Evolutionary conservation across 257 asterid genomes (phyloP), one percentile per base, ranked within the genome.

Genomic region (Jacaranda copaia): DNA sequence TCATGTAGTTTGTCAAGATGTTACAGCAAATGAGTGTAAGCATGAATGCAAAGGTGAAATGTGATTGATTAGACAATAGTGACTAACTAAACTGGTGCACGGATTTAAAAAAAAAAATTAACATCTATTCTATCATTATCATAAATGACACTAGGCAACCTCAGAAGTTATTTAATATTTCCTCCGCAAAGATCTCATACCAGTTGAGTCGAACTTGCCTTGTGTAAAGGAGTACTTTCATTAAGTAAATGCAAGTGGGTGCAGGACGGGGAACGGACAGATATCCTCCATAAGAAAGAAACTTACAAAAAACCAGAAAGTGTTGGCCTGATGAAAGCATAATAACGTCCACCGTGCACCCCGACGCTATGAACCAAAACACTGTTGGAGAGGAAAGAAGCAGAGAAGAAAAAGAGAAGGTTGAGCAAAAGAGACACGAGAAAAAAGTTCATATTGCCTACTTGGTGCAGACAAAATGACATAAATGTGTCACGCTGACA

Each of bases 291-390:
- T 64, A 84, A 63, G 35, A 46, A 53, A 35, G 76, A 60, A 16
- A 48, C 87, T 64, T 93, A 96, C 99, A 98, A 96, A 61, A 87
- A 96, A 74, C 91, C 97, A 67, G 97, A 87, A 64, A 93, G 91
- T 19, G 95, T 93, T 11, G 99, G 99, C 85, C 99, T 91, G 89
- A 93, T 96, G 86, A 86, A 96, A 76, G 98, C 99, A 89, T 93
- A 93, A 85, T 96, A 96, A 73, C 91, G 99, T 74, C 99, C 99
- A 70, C 99, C 98, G 51, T 96, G 99, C 80, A 93, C 97, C 39
- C 98, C 97, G 18, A 98, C 98, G 5, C 98, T 93, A 81, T 96
- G 99, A 72, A 96, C 99, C 93, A 96, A 75, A 73, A 96, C 99
- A 87, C 98, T 96, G 97, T 77, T 58, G 80, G 40, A 68, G 69